Base-by-base conservation (phyloP, 2,329 filamentous ascomycete genomes). In the Phyllosticta citriasiana region DNA sequence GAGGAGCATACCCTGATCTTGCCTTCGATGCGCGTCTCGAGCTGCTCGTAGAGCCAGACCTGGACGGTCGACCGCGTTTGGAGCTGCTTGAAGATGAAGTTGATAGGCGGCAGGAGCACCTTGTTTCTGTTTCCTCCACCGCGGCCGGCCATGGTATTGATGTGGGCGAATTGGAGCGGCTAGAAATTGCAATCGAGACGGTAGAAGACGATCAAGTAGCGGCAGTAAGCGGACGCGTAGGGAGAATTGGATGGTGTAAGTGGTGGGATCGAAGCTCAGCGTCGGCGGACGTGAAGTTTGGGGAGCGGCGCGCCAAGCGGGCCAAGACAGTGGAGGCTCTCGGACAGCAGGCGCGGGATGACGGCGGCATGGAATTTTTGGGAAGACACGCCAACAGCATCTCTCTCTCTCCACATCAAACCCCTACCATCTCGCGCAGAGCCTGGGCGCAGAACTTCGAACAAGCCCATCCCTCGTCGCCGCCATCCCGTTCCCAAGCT, bases 11-110 rank as follows among this genome's bases (percentile, higher is more conserved):
- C 93, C 71, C 94, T 85, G 67, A 99, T 96, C 79, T 93, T 96
- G 64, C 94, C 94, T 78, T 97, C 92, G 71, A 99, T 97, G 63
- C 94, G 84, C 71, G 96, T 92, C 14, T 87, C 86, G 59, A 97
- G 80, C 81, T 99, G 94, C 79, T 99, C 94, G 76, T 95, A 97
- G 52, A 99, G 81, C 94, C 94, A 99, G 71, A 99, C 89, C 69
- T 89, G 90, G 50, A 97, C 91, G 1, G 88, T 92, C 16, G 88
- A 86, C 71, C 91, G 87, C 75, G 89, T 79, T 69, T 86, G 92
- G 9, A 97, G 84, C 50, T 97, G 87, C 81, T 94, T 96, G 84
- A 94, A 94, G 74, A 94, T 93, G 76, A 91, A 91, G 77, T 94
- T 92, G 79, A 90, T 90, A 1, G 87, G 87, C 63, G 87, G 86